phyloP scores from a whole-genome alignment of 1,284 basidiomycete species.

The Trichosporon ovoides region DNA sequence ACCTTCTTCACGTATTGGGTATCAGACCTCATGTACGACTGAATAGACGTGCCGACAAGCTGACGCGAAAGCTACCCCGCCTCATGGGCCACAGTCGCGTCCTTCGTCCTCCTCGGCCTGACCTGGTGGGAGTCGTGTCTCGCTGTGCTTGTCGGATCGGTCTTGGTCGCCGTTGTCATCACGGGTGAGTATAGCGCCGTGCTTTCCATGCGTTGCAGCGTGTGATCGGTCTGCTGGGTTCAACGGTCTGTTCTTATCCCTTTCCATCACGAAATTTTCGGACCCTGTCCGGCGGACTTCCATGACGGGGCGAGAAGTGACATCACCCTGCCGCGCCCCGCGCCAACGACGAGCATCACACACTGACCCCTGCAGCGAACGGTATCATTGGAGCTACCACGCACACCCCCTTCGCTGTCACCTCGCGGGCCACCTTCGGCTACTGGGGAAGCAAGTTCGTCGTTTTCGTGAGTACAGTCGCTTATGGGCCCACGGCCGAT shows the following conservation, averaged over 20 bases:
- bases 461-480: constrained; percentile 51
- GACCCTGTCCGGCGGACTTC: neutral
- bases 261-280: neutral
- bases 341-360: too few species aligned
- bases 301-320: neutral
- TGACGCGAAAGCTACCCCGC: constrained; percentile 14
- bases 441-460: constrained; percentile 55
- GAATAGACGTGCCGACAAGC: neutral
- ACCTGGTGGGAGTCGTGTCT: constrained; percentile 36
- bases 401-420: constrained; percentile 64
- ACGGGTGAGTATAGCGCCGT: constrained; percentile 21
- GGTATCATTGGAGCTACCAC: constrained; percentile 67
- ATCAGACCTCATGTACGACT: constrained; percentile 10
- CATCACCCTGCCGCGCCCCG: too few species aligned
- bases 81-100: constrained; percentile 37
- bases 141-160: constrained; percentile 32
- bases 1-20: constrained; percentile 31
- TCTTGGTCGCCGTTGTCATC: constrained; percentile 32
- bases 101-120: constrained; percentile 36
- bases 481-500: too few species aligned
- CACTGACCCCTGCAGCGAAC: constrained; percentile 47
- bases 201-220: neutral
- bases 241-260: too few species aligned
- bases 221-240: too few species aligned
- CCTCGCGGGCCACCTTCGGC: constrained; percentile 69